Evolutionary conservation across 2,329 filamentous ascomycete species (phyloP).

Genomic region (Colletotrichum tamarilloi): DNA sequence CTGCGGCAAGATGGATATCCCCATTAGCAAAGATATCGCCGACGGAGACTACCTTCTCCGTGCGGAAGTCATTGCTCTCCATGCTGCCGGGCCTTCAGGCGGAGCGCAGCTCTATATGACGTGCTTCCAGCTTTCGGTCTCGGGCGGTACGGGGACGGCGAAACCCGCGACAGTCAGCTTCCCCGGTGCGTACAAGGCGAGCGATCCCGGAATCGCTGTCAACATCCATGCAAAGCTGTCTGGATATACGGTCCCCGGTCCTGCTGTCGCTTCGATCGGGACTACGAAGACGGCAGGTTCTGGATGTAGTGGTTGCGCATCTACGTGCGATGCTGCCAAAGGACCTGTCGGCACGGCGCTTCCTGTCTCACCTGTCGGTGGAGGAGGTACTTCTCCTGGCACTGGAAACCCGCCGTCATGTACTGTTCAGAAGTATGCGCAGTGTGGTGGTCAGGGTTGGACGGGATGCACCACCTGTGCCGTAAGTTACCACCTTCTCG

Average conservation of each 20-base stretch:
- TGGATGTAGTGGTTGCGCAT: slow-evolving; percentile 52
- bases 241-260: slow-evolving; percentile 56
- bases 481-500: slow-evolving; percentile 39
- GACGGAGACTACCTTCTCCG: slow-evolving; percentile 57
- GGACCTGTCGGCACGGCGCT: slow-evolving; percentile 43
- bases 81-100: slow-evolving; percentile 49
- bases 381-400: slow-evolving; percentile 15
- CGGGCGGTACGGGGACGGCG: slow-evolving; percentile 40
- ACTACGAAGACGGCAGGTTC: slow-evolving; percentile 53
- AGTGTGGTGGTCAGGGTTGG: slow-evolving; percentile 54
- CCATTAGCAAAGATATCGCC: slow-evolving; percentile 45
- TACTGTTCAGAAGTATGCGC: slow-evolving; percentile 47
- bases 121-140: slow-evolving; percentile 49
- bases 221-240: slow-evolving; percentile 57
- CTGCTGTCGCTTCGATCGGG: slow-evolving; percentile 53
- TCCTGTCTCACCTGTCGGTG: slow-evolving; percentile 9
- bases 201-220: slow-evolving; percentile 58
- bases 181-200: slow-evolving; percentile 56
- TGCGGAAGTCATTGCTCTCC: slow-evolving; percentile 61
- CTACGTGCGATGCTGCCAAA: slow-evolving; percentile 49
- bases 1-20: slow-evolving; percentile 55
- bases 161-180: slow-evolving; percentile 48
- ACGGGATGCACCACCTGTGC: slow-evolving; percentile 54
- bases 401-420: slow-evolving; percentile 40
- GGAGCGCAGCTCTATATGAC: slow-evolving; percentile 53